phyloP scores from a whole-genome alignment of 352 stramenopile genomes.

The Pythium coloratum region DNA sequence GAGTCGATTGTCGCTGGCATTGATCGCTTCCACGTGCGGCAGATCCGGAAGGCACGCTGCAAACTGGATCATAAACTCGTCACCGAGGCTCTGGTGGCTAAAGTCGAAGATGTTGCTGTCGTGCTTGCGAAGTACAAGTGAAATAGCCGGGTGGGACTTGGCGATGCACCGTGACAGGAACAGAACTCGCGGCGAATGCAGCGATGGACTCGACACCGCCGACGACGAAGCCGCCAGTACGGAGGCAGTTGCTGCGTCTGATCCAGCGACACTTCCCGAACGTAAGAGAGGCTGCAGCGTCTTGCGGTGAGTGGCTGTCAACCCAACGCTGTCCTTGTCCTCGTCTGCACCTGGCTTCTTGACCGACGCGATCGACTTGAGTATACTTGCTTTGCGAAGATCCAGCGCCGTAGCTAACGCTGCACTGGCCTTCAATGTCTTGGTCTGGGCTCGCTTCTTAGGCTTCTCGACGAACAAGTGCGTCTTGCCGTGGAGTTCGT shows the following conservation, averaged over 20 bases:
- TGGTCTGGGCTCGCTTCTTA: slow-evolving; percentile 14
- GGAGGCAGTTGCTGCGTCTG: background rate
- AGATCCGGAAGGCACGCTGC: slow-evolving; percentile 57
- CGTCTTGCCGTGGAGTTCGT: slow-evolving; percentile 53
- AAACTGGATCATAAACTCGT: slow-evolving; percentile 64
- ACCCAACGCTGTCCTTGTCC: background rate
- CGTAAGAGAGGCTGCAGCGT: slow-evolving; percentile 19
- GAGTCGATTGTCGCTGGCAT: slow-evolving; percentile 58
- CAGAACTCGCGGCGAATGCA: slow-evolving; percentile 47
- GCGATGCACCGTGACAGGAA: slow-evolving; percentile 56
- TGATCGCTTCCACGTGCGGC: slow-evolving; percentile 66
- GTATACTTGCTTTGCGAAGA: slow-evolving; percentile 21
- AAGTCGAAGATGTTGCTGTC: slow-evolving; percentile 52
- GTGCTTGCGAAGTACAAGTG: slow-evolving; percentile 49
- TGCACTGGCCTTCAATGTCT: slow-evolving; percentile 24
- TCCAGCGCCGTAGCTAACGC: slow-evolving; percentile 20
- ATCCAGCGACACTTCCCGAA: background rate
- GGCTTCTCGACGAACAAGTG: slow-evolving; percentile 51
- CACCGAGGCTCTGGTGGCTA: slow-evolving; percentile 60
- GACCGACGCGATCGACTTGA: slow-evolving; percentile 14
- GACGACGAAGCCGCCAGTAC: background rate
- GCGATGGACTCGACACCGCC: slow-evolving; percentile 22
- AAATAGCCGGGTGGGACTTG: slow-evolving; percentile 40
- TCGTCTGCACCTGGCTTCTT: background rate
- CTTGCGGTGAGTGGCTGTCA: slow-evolving; percentile 7